Evolutionary conservation across 768 basidiomycete genomes (phyloP), one percentile per base, ranked within the genome.

Genomic region (Coprinopsis cinerea): DNA sequence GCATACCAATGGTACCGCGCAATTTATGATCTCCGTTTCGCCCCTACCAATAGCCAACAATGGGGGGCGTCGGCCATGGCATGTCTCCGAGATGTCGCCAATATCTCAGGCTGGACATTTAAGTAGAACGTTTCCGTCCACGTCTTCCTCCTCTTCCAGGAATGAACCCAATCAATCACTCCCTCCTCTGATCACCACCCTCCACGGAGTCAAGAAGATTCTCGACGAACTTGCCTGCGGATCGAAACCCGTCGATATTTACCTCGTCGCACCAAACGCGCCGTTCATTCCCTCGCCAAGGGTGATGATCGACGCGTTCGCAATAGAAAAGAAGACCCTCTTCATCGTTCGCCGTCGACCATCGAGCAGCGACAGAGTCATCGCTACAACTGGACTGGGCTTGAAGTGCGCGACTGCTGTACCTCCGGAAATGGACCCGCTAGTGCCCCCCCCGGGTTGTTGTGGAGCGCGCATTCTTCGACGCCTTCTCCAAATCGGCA

Each of bases 21-120:
- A n/a, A 15, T 52, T 13, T 23, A 30, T 17, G 18, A 25, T 7
- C 44, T 52, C 18, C 44, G 37, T 10, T 23, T 11, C 25, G 9
- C 24, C 4, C 45, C 44, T 37, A n/a, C 22, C 7, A 52, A 46
- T 45, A 47, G 37, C 22, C 44, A 52, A 13, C 40, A 28, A 5
- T 52, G 51, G 51, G 22, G 40, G 7, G 34, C 51, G 15, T 47
- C 44, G 20, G 47, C 47, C 20, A 46, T 52, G 51, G 30, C 30
- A 13, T 52, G 51, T 26, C 46, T 47, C 1, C 34, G 43, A 24
- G 51, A 52, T 22, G 25, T 52, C 27, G 42, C 45, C 37, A 25
- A 47, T 22, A 47, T 52, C 18, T 35, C 51, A 22, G 51, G 51
- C 7, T 52, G 51, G 51, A 37, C 51, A 11, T 52, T 52, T 37